Percentiles rank a stretch among this genome's conserved stretches.
Evolutionary conservation across 768 basidiomycete genomes (phyloP).

Genomic region (Tricholoma bakamatsutake): DNA sequence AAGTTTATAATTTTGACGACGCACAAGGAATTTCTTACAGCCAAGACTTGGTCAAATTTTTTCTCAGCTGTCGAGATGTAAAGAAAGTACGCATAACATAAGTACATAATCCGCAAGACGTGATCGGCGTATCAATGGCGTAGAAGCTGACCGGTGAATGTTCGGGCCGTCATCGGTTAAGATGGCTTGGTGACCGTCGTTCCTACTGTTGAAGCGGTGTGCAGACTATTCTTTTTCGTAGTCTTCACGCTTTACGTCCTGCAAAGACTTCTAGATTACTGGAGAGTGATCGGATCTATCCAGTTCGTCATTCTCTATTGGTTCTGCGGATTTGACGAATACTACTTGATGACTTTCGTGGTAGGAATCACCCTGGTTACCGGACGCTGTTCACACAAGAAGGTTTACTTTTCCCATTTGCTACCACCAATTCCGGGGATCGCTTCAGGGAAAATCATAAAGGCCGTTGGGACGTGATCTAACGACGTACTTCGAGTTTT

Average conservation of each 20-base stretch:
- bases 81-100: no score
- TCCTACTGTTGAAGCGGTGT: constrained; percentile 1
- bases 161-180: no score
- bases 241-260: constrained; percentile 16
- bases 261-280: constrained; percentile 15
- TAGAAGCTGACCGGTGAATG: no score
- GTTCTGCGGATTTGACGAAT: neutral
- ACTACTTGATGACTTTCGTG: neutral
- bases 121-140: no score
- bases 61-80: no score
- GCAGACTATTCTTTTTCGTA: constrained; percentile 6
- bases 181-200: no score
- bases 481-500: neutral
- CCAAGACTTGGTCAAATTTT: no score
- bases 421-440: constrained; percentile 25
- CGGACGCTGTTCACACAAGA: constrained; percentile 22
- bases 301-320: constrained; percentile 16
- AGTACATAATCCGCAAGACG: no score
- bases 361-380: constrained; percentile 29
- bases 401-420: constrained; percentile 18
- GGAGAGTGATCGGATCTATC: constrained; percentile 22
- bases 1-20: no score
- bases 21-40: no score
- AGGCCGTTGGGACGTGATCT: neutral
- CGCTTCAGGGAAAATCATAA: constrained; percentile 18